These are phyloP conservation scores for Peronospora destructor DNA, from an alignment of 352 stramenopile genomes.

Conservation along the genomic window DNA sequence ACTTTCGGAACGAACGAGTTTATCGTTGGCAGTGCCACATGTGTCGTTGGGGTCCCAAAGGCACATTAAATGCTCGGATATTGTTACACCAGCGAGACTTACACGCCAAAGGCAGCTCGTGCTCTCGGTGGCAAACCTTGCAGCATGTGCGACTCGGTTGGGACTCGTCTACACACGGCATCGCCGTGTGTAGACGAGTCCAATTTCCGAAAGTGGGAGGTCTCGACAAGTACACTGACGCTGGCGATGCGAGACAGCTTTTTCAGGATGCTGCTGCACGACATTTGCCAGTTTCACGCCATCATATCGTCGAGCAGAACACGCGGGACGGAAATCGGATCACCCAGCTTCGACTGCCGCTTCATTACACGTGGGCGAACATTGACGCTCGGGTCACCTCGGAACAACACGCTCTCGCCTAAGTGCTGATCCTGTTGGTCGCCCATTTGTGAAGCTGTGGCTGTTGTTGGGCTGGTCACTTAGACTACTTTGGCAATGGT, in stretches of 20 bases:
- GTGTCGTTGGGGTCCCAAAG: constrained; percentile 13
- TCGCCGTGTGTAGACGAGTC: constrained; percentile 36
- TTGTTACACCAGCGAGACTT: constrained; percentile 38
- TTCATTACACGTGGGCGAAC: constrained; percentile 53
- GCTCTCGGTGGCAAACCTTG: constrained; percentile 55
- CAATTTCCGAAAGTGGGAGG: constrained; percentile 59
- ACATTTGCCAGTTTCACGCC: constrained; percentile 64
- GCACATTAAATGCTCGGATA: constrained; percentile 11
- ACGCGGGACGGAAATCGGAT: constrained; percentile 59
- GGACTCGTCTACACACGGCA: no score
- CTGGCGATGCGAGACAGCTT: constrained; percentile 68
- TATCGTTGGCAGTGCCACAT: constrained; percentile 37
- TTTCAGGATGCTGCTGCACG: constrained; percentile 60
- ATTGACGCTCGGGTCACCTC: constrained; percentile 26
- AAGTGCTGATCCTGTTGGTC: background rate
- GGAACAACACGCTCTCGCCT: constrained; percentile 26
- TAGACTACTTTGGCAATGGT: constrained; percentile 28
- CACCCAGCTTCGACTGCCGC: constrained; percentile 55
- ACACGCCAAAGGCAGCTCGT: constrained; percentile 50
- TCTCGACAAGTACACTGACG: constrained; percentile 59
- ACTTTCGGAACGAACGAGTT: constrained; percentile 58
- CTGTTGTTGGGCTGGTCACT: constrained; percentile 42
- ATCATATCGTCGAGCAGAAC: constrained; percentile 62
- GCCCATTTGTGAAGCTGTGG: background rate
- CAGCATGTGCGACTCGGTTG: constrained; percentile 34